These are phyloP conservation scores for Globisporangium echinulatum DNA, from an alignment of 352 stramenopile genomes.

Conservation along the genomic window DNA sequence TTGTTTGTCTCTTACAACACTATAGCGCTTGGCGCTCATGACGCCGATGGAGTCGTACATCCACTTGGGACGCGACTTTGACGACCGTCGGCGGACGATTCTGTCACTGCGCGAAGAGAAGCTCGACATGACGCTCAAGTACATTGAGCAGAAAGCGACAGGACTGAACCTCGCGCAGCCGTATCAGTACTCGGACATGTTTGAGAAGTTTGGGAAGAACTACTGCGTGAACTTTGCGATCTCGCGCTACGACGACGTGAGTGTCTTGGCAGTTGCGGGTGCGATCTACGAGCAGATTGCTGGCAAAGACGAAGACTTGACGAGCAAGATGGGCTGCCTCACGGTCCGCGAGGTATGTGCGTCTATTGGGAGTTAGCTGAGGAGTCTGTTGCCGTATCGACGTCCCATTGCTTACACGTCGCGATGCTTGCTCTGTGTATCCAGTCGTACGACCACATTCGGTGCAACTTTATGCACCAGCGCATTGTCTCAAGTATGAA, in stretches of 20 bases:
- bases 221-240: slow-evolving; percentile 76
- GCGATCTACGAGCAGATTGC: slow-evolving; percentile 71
- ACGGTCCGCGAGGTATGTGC: slow-evolving; percentile 38
- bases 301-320: slow-evolving; percentile 51
- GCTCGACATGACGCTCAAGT: slow-evolving; percentile 73
- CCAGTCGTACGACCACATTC: slow-evolving; percentile 63
- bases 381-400: too few species aligned
- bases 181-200: slow-evolving; percentile 72
- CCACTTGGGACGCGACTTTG: slow-evolving; percentile 48
- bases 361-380: neutral
- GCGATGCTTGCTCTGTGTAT: neutral
- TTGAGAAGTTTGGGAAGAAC: slow-evolving; percentile 78
- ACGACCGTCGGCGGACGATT: slow-evolving; percentile 55
- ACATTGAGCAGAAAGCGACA: slow-evolving; percentile 65
- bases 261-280: slow-evolving; percentile 51
- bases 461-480: slow-evolving; percentile 79
- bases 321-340: slow-evolving; percentile 48
- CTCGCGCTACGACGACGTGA: slow-evolving; percentile 63
- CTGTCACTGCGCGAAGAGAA: slow-evolving; percentile 64
- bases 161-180: slow-evolving; percentile 48
- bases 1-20: slow-evolving; percentile 2
- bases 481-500: slow-evolving; percentile 72
- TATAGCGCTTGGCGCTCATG: slow-evolving; percentile 65
- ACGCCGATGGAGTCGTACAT: slow-evolving; percentile 77
- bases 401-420: too few species aligned